Evolutionary conservation across 2,329 filamentous ascomycete species (phyloP).

Genomic region (Colletotrichum sp.): DNA sequence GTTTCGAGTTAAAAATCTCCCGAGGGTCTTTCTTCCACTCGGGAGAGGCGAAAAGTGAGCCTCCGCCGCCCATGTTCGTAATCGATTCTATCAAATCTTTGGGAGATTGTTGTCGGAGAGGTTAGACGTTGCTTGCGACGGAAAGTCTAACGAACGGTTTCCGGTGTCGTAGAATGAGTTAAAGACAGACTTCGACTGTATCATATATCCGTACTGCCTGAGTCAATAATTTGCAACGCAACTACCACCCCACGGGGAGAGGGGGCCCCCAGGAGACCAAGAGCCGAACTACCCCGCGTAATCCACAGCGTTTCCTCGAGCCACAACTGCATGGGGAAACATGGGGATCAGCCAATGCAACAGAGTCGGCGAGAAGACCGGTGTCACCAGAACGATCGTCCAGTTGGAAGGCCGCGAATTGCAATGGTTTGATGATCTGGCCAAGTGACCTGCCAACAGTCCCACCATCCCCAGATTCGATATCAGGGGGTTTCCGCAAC

Average conservation of each 20-base stretch:
- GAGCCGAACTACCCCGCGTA: slow-evolving; percentile 19
- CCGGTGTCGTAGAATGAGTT: neutral
- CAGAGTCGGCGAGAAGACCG: slow-evolving; percentile 6
- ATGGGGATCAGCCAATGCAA: neutral
- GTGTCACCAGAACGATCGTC: neutral
- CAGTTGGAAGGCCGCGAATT: neutral
- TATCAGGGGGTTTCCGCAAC: neutral
- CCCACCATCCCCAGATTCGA: neutral
- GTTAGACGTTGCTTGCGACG: neutral
- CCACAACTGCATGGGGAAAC: neutral
- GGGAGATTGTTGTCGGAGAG: neutral
- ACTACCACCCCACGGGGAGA: neutral
- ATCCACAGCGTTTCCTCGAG: neutral
- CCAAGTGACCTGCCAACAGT: neutral
- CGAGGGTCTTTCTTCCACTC: slow-evolving; percentile 39
- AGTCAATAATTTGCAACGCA: neutral
- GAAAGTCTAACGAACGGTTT: neutral
- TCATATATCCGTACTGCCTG: slow-evolving; percentile 6
- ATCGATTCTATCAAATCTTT: neutral
- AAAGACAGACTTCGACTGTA: neutral
- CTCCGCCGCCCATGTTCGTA: slow-evolving; percentile 38
- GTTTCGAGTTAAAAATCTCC: slow-evolving; percentile 39
- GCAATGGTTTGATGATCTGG: neutral
- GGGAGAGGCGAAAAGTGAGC: slow-evolving; percentile 39
- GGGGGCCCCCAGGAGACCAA: neutral